These are phyloP conservation scores for Salvia splendens DNA, from an alignment of 257 asterid species.

Conservation along the genomic window DNA sequence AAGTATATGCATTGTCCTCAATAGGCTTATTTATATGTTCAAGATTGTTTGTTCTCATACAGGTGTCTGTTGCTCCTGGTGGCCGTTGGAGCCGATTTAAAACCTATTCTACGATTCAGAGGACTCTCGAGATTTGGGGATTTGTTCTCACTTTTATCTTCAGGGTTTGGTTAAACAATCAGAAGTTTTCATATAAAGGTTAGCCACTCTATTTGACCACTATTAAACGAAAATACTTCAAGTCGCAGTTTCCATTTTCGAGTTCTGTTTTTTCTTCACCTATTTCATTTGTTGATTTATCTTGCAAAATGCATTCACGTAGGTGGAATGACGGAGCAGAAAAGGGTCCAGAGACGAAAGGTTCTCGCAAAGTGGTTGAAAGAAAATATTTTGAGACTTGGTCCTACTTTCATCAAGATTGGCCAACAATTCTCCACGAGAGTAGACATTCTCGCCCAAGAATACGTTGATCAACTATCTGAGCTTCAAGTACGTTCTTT, in stretches of 20 bases:
- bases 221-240: not conserved
- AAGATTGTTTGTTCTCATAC: conserved; percentile 25
- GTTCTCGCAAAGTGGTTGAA: conserved; percentile 94
- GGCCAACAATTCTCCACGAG: conserved; percentile 99
- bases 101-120: conserved; percentile 91
- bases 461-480: conserved; percentile 91
- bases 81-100: conserved; percentile 97
- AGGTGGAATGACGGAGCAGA: conserved; percentile 85
- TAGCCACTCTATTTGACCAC: conserved; percentile 31
- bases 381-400: conserved; percentile 87
- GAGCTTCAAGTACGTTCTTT: conserved; percentile 77
- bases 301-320: conserved; percentile 28
- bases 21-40: conserved; percentile 11
- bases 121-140: conserved; percentile 98
- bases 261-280: not conserved
- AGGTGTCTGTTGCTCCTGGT: conserved; percentile 97
- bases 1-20: not conserved
- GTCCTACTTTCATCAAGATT: conserved; percentile 95
- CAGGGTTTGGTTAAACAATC: conserved; percentile 82
- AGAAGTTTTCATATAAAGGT: conserved; percentile 88
- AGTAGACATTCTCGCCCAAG: conserved; percentile 98
- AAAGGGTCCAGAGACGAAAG: conserved; percentile 66
- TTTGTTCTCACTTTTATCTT: conserved; percentile 79
- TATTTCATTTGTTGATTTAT: conserved; percentile 28
- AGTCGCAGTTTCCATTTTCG: not conserved